Base-by-base conservation (phyloP, 2,329 filamentous ascomycete genomes). In the Uncinocarpus reesii region DNA sequence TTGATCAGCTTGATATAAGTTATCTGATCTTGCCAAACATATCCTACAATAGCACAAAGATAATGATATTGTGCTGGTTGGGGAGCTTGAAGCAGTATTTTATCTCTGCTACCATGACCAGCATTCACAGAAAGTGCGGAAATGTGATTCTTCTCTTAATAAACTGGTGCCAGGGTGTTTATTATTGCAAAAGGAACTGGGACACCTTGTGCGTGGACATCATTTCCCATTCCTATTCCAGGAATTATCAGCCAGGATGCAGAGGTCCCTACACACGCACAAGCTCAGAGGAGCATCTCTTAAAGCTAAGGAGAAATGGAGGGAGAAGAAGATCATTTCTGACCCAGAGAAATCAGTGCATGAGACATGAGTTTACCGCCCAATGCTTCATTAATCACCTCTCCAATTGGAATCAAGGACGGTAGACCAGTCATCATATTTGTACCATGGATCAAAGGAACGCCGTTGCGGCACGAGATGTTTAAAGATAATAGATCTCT, bases 31-130 rank as follows among this genome's bases (percentile, higher is more conserved):
- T 40, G 37, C 47, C 16, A 23, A 49, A 21, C 47, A 49, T 20
- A 49, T 49, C 37, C 47, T 49, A 2, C 47, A 37, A 18, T 49
- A 40, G 47, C 47, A 49, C 31, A 43, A 44, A 31, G 38, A 44
- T 44, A 49, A 49, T 7, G 20, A 37, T 37, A 26, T 7, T 44
- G 3, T 40, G n/a, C 47, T 49, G 24, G 31, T 49, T 44, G 47
- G 47, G 15, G 44, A 40, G 20, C 44, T 49, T 20, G 7, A 49
- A 35, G 47, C 47, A 28, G 18, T 13, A 16, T 46, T 47, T 7
- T 47, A 41, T 18, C 48, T 50, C 26, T 50, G 36, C 34, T 50
- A 32, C 42, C 48, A 47, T 24, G 41, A 50, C 16, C 42, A 47
- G 47, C 11, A 50, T 15, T 42, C 48, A 18, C 48, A 35, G n/a